A percentile compares a stretch with the other conserved stretches of the same genome.
Evolutionary conservation across 352 stramenopile species (phyloP).

Genomic region (Pythium periplocum): DNA sequence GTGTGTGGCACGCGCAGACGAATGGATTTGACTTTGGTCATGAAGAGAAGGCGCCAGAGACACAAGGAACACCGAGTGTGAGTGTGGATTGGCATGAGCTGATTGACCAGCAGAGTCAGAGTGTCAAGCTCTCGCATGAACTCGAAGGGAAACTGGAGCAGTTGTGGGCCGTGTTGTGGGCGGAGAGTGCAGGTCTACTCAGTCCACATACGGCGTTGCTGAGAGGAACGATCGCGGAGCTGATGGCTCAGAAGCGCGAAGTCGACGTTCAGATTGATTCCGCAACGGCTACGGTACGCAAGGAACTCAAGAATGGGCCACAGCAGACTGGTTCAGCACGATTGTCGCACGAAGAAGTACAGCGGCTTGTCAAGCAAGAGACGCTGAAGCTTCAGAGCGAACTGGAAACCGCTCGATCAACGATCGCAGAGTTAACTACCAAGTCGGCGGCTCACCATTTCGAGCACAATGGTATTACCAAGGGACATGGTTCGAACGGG

Average conservation of each 20-base stretch:
- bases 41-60: background rate
- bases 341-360: no score
- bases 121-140: conserved; percentile 9
- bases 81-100: background rate
- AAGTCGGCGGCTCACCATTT: conserved; percentile 23
- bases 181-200: conserved; percentile 12
- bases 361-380: no score
- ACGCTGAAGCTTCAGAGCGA: conserved; percentile 10
- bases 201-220: conserved; percentile 20
- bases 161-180: conserved; percentile 16
- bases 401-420: conserved; percentile 13
- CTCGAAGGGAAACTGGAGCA: conserved; percentile 34
- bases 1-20: background rate
- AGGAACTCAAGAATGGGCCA: no score
- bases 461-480: background rate
- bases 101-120: background rate
- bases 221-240: conserved; percentile 21
- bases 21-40: background rate
- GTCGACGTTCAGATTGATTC: conserved; percentile 22
- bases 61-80: background rate
- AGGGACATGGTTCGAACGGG: no score
- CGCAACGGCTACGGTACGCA: no score
- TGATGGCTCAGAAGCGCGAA: conserved; percentile 45
- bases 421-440: conserved; percentile 18
- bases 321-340: no score